Evolutionary conservation across 2,329 filamentous ascomycete species (phyloP).

Genomic region (Botrytis sinoallii): DNA sequence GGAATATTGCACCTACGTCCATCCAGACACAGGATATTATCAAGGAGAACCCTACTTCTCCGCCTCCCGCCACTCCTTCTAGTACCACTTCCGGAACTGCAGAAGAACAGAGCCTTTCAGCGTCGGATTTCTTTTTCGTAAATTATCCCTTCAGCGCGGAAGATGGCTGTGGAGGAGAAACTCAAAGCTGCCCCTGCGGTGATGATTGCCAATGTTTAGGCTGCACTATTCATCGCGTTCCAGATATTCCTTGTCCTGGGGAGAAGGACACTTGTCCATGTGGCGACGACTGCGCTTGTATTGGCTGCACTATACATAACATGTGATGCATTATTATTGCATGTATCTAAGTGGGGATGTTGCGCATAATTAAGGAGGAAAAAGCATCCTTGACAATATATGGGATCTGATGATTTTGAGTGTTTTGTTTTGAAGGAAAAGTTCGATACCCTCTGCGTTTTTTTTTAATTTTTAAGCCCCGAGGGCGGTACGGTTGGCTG

Average conservation of each 20-base stretch:
- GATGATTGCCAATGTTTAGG: conserved; percentile 58
- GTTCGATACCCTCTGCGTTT: conserved; percentile 4
- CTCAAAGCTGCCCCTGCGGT: conserved; percentile 53
- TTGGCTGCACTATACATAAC: conserved; percentile 54
- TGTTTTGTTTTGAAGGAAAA: neutral
- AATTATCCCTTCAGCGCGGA: conserved; percentile 47
- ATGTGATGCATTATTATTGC: neutral
- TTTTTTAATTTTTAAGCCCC: neutral
- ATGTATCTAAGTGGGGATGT: neutral
- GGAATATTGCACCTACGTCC: conserved; percentile 18
- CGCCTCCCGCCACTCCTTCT: conserved; percentile 33
- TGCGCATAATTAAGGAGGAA: neutral
- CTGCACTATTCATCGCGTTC: conserved; percentile 50
- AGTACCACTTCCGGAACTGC: conserved; percentile 32
- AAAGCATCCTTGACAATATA: neutral
- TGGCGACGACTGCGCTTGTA: conserved; percentile 56
- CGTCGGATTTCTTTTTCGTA: conserved; percentile 58
- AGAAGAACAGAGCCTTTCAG: conserved; percentile 49
- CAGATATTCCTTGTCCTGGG: conserved; percentile 37
- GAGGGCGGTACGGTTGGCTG: neutral
- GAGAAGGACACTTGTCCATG: conserved; percentile 52
- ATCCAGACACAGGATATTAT: neutral
- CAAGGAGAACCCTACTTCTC: conserved; percentile 26
- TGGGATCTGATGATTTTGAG: neutral
- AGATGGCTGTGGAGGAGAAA: conserved; percentile 48